Evolutionary conservation across 1,284 basidiomycete species (phyloP).

Genomic region (Xanthoconium separans): DNA sequence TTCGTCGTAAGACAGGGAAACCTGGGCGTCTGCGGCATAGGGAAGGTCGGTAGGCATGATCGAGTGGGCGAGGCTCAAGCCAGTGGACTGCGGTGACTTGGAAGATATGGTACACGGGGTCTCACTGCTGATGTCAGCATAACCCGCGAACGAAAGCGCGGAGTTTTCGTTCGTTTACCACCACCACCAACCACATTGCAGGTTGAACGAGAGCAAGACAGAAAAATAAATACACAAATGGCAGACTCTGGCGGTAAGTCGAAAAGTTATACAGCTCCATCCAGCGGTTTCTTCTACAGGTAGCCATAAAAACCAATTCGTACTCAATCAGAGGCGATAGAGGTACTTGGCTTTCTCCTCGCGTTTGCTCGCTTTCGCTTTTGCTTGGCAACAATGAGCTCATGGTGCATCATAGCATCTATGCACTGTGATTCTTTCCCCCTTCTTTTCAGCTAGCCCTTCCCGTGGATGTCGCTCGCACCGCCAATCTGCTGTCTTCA

Average conservation of each 20-base stretch:
- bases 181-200: constrained; percentile 22
- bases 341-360: constrained; percentile 34
- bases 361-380: constrained; percentile 24
- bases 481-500: constrained; percentile 37
- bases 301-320: constrained; percentile 29
- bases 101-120: constrained; percentile 21
- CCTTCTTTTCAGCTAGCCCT: constrained; percentile 58
- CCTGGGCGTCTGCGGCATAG: constrained; percentile 93
- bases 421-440: constrained; percentile 55
- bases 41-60: constrained; percentile 83
- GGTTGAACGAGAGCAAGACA: constrained; percentile 5
- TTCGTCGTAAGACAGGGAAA: constrained; percentile 86
- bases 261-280: constrained; percentile 9
- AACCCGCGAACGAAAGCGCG: background rate
- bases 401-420: constrained; percentile 59
- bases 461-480: constrained; percentile 36
- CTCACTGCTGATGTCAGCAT: constrained; percentile 30
- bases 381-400: constrained; percentile 41
- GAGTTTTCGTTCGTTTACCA: constrained; percentile 25
- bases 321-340: constrained; percentile 33
- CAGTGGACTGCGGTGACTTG: constrained; percentile 14
- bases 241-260: constrained; percentile 37
- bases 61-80: constrained; percentile 1
- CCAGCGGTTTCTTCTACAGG: constrained; percentile 31
- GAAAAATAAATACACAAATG: constrained; percentile 40